A percentile compares a stretch with the other conserved stretches of the same genome.
These are phyloP conservation scores for Naganishia vaughanmartiniae DNA, from an alignment of 768 basidiomycete genomes.

Conservation along the genomic window DNA sequence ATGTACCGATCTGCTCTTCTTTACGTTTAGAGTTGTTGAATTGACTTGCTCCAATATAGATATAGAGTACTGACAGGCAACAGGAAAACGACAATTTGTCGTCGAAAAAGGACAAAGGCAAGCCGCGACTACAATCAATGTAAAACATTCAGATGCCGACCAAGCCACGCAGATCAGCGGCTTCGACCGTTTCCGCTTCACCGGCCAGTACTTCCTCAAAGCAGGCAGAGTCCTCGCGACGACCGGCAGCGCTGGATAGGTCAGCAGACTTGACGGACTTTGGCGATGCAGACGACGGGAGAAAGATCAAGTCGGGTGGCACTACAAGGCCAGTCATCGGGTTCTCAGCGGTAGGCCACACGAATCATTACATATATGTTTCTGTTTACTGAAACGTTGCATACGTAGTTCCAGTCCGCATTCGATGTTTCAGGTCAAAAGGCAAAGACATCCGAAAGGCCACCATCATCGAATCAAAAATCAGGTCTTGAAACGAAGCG, in stretches of 20 bases:
- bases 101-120: too few species aligned
- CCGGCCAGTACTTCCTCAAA: not conserved
- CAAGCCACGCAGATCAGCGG: not conserved
- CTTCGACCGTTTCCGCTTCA: not conserved
- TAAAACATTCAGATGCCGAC: not conserved
- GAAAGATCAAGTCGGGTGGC: not conserved
- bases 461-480: not conserved
- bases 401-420: slow-evolving; percentile 6
- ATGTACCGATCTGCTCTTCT: too few species aligned
- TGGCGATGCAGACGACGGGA: not conserved
- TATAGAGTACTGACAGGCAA: too few species aligned
- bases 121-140: not conserved
- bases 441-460: not conserved
- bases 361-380: not conserved
- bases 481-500: not conserved
- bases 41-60: too few species aligned
- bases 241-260: not conserved
- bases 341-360: not conserved
- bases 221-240: not conserved
- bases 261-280: not conserved
- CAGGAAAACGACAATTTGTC: too few species aligned
- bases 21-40: too few species aligned
- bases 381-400: not conserved
- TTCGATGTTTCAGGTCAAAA: not conserved
- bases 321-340: not conserved